Base-by-base conservation (phyloP, 2,329 filamentous ascomycete species). In the Penicillium sp. region DNA sequence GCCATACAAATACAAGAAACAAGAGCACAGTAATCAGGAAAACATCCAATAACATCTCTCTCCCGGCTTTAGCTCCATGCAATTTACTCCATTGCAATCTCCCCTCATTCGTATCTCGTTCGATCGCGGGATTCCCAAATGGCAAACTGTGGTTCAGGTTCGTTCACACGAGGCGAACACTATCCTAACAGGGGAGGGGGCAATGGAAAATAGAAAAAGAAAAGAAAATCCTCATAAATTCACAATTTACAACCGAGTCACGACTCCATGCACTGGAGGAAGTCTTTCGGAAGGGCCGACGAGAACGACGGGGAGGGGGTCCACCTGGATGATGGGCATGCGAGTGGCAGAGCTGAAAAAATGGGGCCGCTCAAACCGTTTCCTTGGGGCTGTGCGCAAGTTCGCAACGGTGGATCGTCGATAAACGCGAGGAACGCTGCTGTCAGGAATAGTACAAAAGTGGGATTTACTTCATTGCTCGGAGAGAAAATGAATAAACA, bases 371-470 rank as follows among this genome's bases (percentile, higher is more conserved):
- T 52, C 59, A 60, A 61, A 31, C 56, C 56, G 61, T 61, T 61
- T 49, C 49, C 55, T 55, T 40, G 55, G 56, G 52, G 58, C 54
- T 59, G 55, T 65, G 55, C 52, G 55, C 40, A 60, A 60, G 55
- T 65, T 53, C 52, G 55, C 40, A 60, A 60, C 56, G 50, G 63
- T 60, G 62, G 64, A 61, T 63, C 64, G 54, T 61, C 50, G 52
- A 58, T 61, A 58, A 58, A 64, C 44, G 57, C 52, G 60, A 64
- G 58, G 64, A 66, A 66, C 64, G 50, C 62, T 36, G 54, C 61
- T 60, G 62, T 58, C 62, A 62, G 5, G 35, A 39, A 37, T 39
- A 18, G 35, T 27, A 51, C 13, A 18, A 5, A 37, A 11, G 49
- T 19, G 35, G 19, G 6, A 6, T 11, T 39, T 36, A 24, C 37